Base-by-base conservation (phyloP, 805 yeast genomes). In the Nakazawaea ishiwadae region DNA sequence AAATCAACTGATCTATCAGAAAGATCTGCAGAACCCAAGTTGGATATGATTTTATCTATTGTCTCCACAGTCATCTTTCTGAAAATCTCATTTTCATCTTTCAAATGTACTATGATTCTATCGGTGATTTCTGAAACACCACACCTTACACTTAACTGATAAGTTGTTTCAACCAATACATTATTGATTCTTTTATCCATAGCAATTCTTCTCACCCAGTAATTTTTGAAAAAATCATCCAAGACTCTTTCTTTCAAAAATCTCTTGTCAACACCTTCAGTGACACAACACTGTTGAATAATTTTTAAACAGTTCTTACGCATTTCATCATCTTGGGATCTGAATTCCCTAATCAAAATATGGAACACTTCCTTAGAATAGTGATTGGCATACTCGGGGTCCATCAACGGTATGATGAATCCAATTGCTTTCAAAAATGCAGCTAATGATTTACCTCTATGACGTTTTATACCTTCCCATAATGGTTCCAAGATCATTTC, bases 261-360 rank as follows among this genome's bases (percentile, higher is more conserved):
- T 19, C 59, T 60, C 12, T 65, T 67, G 10, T 79, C 70, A 11
- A 86, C 68, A 10, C 77, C 77, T 10, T 75, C 79, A 1, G 84
- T 68, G 1, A 75, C 60, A 11, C 87, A 77, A 50, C 93, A 77
- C 45, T 75, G 80, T 40, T 74, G 81, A 23, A 90, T 63, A 6
- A 86, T 85, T 23, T 71, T 65, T 44, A 93, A 59, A 3, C 90
- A 83, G 0, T 89, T 74, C 45, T 74, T 74, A 51, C 77, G 79
- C 91, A 90, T 84, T 37, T 89, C 96, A 46, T 85, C 95, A 54
- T 88, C 96, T 0, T 93, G 89, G 0, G 95, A 77, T 27, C 66
- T 59, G 51, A 88, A 85, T 59, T 90, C 95, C 40, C 93, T 66
- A 3, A 77, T 52, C 4, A 89, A 64, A 20, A 88, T 71, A 15